These are phyloP conservation scores for Ophiorrhiza pumila DNA, from an alignment of 257 asterid species.

Conservation along the genomic window DNA sequence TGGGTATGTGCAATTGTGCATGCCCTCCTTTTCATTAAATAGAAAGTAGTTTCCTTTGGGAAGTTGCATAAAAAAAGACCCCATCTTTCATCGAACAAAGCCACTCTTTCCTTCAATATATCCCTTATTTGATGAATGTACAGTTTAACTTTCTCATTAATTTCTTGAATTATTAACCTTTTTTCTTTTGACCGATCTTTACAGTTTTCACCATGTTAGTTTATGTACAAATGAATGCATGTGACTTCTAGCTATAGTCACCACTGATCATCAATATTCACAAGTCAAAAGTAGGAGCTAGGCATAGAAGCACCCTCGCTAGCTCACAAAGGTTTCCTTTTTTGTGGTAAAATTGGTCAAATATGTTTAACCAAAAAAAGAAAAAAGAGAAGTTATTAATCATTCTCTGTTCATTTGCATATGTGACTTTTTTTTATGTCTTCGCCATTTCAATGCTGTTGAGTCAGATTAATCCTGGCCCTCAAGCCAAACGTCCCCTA, in stretches of 20 bases:
- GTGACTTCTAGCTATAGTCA: neutral
- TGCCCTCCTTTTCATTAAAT: neutral
- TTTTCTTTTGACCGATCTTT: neutral
- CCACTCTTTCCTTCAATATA: neutral
- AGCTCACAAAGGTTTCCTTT: neutral
- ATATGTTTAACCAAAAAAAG: neutral
- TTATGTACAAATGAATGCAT: neutral
- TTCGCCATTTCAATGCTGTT: too few species aligned
- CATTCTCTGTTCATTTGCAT: neutral
- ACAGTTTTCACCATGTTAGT: neutral
- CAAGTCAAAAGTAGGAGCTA: neutral
- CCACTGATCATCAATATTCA: conserved; percentile 8
- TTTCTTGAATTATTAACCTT: neutral
- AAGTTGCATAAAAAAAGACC: conserved; percentile 9
- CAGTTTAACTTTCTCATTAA: neutral
- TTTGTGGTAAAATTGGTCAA: neutral
- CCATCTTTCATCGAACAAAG: neutral
- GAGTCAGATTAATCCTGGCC: too few species aligned
- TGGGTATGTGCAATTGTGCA: too few species aligned
- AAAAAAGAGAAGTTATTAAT: neutral
- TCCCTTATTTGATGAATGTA: neutral
- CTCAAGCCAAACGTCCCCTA: too few species aligned
- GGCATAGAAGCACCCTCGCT: neutral
- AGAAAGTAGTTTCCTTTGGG: neutral
- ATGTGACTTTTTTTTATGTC: neutral